Base-by-base conservation (phyloP, 129 eudicot genomes). In the Pittosporum tobira region DNA sequence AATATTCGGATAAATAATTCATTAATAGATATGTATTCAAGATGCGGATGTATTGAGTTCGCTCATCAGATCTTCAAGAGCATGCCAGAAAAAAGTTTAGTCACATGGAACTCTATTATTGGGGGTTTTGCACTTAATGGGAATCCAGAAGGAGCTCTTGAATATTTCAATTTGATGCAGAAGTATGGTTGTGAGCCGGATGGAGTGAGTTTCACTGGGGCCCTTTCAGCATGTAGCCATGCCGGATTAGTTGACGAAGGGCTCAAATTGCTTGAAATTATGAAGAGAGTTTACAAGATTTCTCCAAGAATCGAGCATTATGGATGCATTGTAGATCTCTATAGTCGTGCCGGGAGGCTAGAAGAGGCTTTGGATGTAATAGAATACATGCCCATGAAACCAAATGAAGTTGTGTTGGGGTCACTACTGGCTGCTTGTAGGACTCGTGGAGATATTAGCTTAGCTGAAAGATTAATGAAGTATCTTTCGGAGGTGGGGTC, bases 171-270 rank as follows among this genome's bases (percentile, higher is more conserved):
- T 23, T 43, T 42, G 48, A 77, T 82, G 88, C 73, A 63, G 63
- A 51, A 55, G 10, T 71, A 71, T 16, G 81, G 88, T 26, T 67
- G 74, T 36, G 53, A 71, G 30, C 88, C 88, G 11, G 88, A 81
- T 57, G 79, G 73, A 19, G 81, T 74, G 64, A 81, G 73, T 61
- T 81, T 81, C 62, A 81, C 88, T 2, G 88, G 84, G 19, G 88
- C 74, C 43, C 71, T 81, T 15, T 53, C 81, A 14, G 88, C 88
- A 1, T 77, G 88, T 65, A 81, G 88, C 71, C 88, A 77, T 48
- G 73, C 84, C 1, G 84, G 84, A 25, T 64, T 81, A 26, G 73
- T 81, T 2, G 61, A 64, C 3, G 62, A 77, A 57, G 80, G 88
- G 46, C 55, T 77, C 23, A 51, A 65, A 28, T 51, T 73, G 19